Conservation (phyloP, 2,329 filamentous ascomycete genomes). For the Didymella pomorum region DNA sequence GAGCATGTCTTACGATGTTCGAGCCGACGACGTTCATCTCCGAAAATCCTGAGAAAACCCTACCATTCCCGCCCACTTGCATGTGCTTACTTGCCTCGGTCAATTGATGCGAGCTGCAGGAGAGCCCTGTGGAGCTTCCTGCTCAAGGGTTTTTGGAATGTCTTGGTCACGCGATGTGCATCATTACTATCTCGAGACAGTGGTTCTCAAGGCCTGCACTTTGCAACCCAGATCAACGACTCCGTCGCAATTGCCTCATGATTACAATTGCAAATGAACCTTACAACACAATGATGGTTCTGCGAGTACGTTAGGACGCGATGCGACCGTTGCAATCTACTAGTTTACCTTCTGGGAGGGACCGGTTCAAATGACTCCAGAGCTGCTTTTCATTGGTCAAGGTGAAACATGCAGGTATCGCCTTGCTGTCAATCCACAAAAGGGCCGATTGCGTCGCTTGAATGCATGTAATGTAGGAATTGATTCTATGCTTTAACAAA, state of each 20-base stretch:
- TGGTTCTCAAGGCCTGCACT: neutral
- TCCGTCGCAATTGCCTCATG: neutral
- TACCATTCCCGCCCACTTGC: neutral
- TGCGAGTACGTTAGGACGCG: neutral
- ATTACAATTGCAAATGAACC: neutral
- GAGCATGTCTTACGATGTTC: constrained; percentile 1
- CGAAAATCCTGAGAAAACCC: neutral
- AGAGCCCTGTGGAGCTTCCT: neutral
- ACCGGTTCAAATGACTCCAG: neutral
- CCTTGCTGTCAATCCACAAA: constrained; percentile 8
- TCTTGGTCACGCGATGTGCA: constrained; percentile 3
- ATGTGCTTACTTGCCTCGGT: constrained; percentile 2
- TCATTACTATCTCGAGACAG: neutral
- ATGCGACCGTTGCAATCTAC: constrained; percentile 11
- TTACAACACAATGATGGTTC: constrained; percentile 2
- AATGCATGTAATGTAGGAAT: neutral
- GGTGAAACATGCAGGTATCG: constrained; percentile 2
- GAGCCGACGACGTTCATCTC: neutral
- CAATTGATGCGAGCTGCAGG: constrained; percentile 4
- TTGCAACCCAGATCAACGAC: neutral
- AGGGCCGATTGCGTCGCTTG: constrained; percentile 4
- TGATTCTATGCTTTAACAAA: constrained; percentile 27
- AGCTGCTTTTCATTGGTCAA: neutral
- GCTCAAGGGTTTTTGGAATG: neutral
- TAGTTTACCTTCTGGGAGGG: neutral